Evolutionary conservation across 257 asterid genomes (phyloP).

Genomic region (Scutellaria minor): DNA sequence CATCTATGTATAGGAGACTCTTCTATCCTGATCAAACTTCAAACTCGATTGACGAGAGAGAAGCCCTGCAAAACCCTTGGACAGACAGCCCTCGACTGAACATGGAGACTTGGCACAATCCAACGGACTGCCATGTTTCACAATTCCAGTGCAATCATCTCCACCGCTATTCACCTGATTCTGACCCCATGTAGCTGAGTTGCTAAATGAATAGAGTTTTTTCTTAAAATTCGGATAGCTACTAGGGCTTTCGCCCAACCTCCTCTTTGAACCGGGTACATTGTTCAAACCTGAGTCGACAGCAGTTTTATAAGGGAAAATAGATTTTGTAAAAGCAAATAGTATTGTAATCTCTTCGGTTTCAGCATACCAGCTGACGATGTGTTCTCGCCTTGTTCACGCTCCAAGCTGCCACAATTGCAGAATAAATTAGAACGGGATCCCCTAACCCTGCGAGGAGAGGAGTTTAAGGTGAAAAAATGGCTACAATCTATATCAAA

Average conservation of each 20-base stretch:
- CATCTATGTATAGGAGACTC: constrained; percentile 52
- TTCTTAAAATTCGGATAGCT: constrained; percentile 45
- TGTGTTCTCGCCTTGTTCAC: constrained; percentile 49
- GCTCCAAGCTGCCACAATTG: constrained; percentile 59
- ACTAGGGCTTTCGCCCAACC: constrained; percentile 41
- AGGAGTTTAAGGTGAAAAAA: too few relatives aligned
- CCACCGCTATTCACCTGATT: constrained; percentile 30
- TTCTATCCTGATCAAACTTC: constrained; percentile 52
- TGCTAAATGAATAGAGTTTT: constrained; percentile 39
- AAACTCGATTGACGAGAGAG: constrained; percentile 59
- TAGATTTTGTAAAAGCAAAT: not conserved
- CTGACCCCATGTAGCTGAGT: constrained; percentile 37
- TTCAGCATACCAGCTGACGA: constrained; percentile 44
- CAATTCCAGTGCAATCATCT: constrained; percentile 40
- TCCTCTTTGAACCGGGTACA: constrained; percentile 80
- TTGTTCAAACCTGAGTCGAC: constrained; percentile 58
- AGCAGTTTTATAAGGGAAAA: constrained; percentile 30
- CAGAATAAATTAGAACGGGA: constrained; percentile 47
- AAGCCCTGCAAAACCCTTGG: constrained; percentile 81
- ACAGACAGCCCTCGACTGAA: constrained; percentile 79
- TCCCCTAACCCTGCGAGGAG: constrained; percentile 62
- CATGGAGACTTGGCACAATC: constrained; percentile 57
- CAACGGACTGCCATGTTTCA: constrained; percentile 41
- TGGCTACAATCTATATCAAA: too few relatives aligned
- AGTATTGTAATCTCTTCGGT: not conserved